Base-by-base conservation (phyloP, 73 alveolate genomes). In the Symbiodinium pilosum region DNA sequence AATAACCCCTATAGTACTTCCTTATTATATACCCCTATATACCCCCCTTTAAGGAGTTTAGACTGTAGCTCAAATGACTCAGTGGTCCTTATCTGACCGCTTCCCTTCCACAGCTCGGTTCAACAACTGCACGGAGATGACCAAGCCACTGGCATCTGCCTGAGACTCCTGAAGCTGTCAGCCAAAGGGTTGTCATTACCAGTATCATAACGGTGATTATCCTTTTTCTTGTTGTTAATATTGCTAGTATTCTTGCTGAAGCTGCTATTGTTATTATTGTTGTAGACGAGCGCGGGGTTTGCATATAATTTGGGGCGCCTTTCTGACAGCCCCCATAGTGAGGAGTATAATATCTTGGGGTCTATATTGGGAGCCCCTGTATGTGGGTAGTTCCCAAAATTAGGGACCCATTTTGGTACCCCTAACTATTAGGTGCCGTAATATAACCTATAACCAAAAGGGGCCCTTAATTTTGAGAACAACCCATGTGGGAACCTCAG, bases 91-190 rank as follows among this genome's bases (percentile, higher is more conserved):
- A 28, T 64, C 81, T 16, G 89, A 68, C 32, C 88, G 87, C 77
- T 68, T 85, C 51, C 68, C 32, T 41, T 91, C 97, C 34, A 44
- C 75, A 36, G 47, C 42, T 11, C 40, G 39, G n/a, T 3, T 91
- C 83, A 91, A 40, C 32, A 91, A 59, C 51, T 91, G 89, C 32
- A 86, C 97, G 0, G 97, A 85, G 89, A 91, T 42, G 18, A 86
- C 43, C 56, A 91, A 81, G 38, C 97, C 88, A 20, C 12, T 39
- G 42, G 81, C 41, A 32, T 91, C 97, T 42, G 26, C 51, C 87
- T 89, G 47, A 34, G 87, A 42, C 95, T 41, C 73, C 77, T 77
- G 87, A 42, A 4, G 1, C 20, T 1, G 42, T 42, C 56, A 18
- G n/a, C 8, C 83, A 30, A 34, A 4, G 38, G 40, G 83, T 64